Percentiles rank a stretch among this genome's conserved stretches.
Conservation (phyloP, 2,329 filamentous ascomycete genomes). For the Colletotrichum siamense region DNA sequence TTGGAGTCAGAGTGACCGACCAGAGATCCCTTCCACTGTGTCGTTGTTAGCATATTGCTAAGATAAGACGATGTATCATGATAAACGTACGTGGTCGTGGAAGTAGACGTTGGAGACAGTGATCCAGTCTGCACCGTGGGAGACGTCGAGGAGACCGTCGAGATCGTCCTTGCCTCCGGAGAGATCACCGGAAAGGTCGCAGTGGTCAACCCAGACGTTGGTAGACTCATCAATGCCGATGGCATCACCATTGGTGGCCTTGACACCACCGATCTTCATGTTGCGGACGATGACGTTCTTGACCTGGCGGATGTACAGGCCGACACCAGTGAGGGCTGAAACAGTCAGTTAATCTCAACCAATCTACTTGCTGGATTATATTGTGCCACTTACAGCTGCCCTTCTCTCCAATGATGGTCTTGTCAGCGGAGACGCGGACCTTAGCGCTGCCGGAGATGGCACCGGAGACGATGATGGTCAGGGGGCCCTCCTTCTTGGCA, state of each 20-base stretch:
- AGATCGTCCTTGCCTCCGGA: constrained; percentile 46
- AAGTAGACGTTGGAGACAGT: constrained; percentile 48
- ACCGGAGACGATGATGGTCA: constrained; percentile 34
- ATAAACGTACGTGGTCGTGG: constrained; percentile 42
- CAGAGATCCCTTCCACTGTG: constrained; percentile 58
- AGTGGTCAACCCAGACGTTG: constrained; percentile 56
- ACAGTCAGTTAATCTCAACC: background rate
- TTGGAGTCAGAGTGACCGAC: constrained; percentile 68
- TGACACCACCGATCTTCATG: constrained; percentile 52
- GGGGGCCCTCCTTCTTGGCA: constrained; percentile 28
- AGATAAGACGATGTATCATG: background rate
- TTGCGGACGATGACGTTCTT: constrained; percentile 65
- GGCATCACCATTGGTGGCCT: constrained; percentile 59
- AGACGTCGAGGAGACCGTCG: constrained; percentile 49
- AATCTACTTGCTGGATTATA: accelerated
- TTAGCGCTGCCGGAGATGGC: constrained; percentile 28
- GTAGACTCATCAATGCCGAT: constrained; percentile 52
- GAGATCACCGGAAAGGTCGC: constrained; percentile 41
- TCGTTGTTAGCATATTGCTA: constrained; percentile 38
- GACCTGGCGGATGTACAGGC: constrained; percentile 54
- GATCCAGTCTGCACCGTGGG: constrained; percentile 47
- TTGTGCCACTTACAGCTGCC: constrained; percentile 22
- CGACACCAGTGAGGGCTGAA: constrained; percentile 45
- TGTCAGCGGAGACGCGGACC: constrained; percentile 41
- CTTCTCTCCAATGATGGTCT: constrained; percentile 42